Conservation (phyloP, 345 rosid species). For the Alliaria petiolata region DNA sequence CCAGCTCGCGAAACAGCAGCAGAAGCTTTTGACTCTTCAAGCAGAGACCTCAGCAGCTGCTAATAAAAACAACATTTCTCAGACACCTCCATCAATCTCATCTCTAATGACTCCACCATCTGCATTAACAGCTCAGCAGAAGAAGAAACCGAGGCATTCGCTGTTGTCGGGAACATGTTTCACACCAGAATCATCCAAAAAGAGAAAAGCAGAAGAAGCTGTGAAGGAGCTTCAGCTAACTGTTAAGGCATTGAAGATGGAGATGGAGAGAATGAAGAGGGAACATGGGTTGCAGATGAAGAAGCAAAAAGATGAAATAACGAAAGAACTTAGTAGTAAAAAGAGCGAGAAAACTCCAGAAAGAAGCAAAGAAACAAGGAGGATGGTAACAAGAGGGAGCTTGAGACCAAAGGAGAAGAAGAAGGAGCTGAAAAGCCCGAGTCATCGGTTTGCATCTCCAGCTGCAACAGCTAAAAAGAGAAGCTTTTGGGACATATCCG, state of each 20-base stretch:
- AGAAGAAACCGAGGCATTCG: slow-evolving; percentile 66
- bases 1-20: slow-evolving; percentile 69
- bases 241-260: slow-evolving; percentile 66
- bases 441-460: slow-evolving; percentile 78
- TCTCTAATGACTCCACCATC: slow-evolving; percentile 78
- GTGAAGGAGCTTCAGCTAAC: slow-evolving; percentile 55
- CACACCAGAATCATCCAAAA: slow-evolving; percentile 66
- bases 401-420: slow-evolving; percentile 55
- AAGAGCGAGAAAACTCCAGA: slow-evolving; percentile 46
- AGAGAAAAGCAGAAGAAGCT: slow-evolving; percentile 46
- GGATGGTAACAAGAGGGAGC: slow-evolving; percentile 56
- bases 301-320: slow-evolving; percentile 72
- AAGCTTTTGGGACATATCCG: slow-evolving; percentile 87
- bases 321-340: slow-evolving; percentile 43
- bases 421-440: slow-evolving; percentile 66
- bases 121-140: slow-evolving; percentile 38
- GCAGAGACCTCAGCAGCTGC: slow-evolving; percentile 64
- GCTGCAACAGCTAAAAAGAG: slow-evolving; percentile 67
- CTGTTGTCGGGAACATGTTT: slow-evolving; percentile 66
- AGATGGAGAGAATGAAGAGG: slow-evolving; percentile 76
- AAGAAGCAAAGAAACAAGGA: slow-evolving; percentile 38
- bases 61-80: slow-evolving; percentile 43
- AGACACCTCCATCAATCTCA: slow-evolving; percentile 71
- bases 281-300: slow-evolving; percentile 63
- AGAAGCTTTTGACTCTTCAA: slow-evolving; percentile 64